A percentile compares a stretch with the other conserved stretches of the same genome.
Evolutionary conservation across 768 basidiomycete genomes (phyloP).

Genomic region (Ramaria sp.): DNA sequence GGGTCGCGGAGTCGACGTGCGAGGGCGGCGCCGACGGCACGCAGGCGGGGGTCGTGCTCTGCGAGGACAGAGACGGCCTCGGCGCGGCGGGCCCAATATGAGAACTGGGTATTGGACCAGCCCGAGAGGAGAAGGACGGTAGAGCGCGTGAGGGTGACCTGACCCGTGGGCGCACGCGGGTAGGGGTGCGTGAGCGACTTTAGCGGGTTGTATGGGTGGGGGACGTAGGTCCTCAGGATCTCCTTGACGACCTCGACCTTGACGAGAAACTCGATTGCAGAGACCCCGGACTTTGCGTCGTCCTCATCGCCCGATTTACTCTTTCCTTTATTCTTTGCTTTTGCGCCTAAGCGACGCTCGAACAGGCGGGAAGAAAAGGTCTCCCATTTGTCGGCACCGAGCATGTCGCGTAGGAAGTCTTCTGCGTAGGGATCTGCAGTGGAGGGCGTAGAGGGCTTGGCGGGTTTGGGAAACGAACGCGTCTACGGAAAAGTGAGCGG

Average conservation of each 20-base stretch:
- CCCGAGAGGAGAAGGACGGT: constrained; percentile 38
- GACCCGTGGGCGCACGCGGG: constrained; percentile 27
- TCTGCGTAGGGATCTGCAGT: constrained; percentile 32
- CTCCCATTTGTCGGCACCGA: constrained; percentile 33
- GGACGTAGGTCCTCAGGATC: constrained; percentile 36
- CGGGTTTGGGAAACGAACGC: constrained; percentile 3
- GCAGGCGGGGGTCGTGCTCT: constrained; percentile 29
- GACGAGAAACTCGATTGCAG: constrained; percentile 40
- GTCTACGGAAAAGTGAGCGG: neutral
- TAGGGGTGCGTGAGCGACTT: constrained; percentile 36
- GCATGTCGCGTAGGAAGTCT: constrained; percentile 33
- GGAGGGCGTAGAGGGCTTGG: constrained; percentile 7
- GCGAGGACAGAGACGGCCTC: constrained; percentile 40
- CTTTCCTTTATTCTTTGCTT: constrained; percentile 14
- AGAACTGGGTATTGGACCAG: constrained; percentile 46
- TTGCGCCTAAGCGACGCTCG: constrained; percentile 31
- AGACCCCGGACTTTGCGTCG: constrained; percentile 25
- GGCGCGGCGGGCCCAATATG: constrained; percentile 42
- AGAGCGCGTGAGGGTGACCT: constrained; percentile 36
- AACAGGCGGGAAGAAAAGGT: constrained; percentile 38
- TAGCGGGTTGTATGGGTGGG: constrained; percentile 43
- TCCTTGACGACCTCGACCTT: constrained; percentile 44
- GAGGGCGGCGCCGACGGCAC: constrained; percentile 29
- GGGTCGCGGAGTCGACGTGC: constrained; percentile 29
- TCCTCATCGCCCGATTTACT: constrained; percentile 13